A percentile compares a stretch with the other conserved stretches of the same genome.
phyloP scores from a whole-genome alignment of 352 stramenopile genomes.

The Phytopythium helicoides region DNA sequence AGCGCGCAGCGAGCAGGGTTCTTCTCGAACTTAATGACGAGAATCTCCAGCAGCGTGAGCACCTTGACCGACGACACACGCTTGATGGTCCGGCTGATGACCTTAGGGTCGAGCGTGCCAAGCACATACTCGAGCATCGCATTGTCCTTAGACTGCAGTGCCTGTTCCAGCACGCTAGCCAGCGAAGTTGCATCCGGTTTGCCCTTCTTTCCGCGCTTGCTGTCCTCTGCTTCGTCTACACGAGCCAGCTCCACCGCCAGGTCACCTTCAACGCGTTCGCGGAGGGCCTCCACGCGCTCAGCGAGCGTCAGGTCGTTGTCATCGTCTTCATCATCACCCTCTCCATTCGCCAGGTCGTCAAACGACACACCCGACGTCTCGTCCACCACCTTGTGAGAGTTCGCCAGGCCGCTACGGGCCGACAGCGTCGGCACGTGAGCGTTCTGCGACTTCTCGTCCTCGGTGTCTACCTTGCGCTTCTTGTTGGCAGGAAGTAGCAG shows the following conservation, averaged over 20 bases:
- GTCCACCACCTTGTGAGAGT: conserved; percentile 59
- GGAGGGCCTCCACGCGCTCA: conserved; percentile 73
- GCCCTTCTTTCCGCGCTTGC: conserved; percentile 23
- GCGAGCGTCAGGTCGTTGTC: conserved; percentile 67
- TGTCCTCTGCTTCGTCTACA: conserved; percentile 36
- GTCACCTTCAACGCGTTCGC: conserved; percentile 72
- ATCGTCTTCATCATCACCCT: conserved; percentile 38
- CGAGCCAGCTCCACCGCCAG: conserved; percentile 58
- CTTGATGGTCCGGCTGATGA: conserved; percentile 73
- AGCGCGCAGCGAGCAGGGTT: conserved; percentile 71
- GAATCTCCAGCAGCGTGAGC: conserved; percentile 69
- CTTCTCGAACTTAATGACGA: conserved; percentile 85
- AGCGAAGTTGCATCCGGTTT: conserved; percentile 83
- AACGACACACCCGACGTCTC: conserved; percentile 40
- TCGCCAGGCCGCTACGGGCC: conserved; percentile 55
- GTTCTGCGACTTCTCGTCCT: conserved; percentile 42
- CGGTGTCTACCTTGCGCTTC: conserved; percentile 52
- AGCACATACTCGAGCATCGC: conserved; percentile 84
- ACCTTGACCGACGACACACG: conserved; percentile 74
- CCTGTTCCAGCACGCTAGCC: conserved; percentile 78
- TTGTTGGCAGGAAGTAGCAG: conserved; percentile 65
- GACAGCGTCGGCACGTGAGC: conserved; percentile 72
- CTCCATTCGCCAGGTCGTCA: conserved; percentile 43
- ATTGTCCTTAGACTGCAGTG: conserved; percentile 85
- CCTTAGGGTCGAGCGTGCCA: conserved; percentile 71